These are phyloP conservation scores for Mycena galericulata DNA, from an alignment of 768 basidiomycete species.

Conservation along the genomic window DNA sequence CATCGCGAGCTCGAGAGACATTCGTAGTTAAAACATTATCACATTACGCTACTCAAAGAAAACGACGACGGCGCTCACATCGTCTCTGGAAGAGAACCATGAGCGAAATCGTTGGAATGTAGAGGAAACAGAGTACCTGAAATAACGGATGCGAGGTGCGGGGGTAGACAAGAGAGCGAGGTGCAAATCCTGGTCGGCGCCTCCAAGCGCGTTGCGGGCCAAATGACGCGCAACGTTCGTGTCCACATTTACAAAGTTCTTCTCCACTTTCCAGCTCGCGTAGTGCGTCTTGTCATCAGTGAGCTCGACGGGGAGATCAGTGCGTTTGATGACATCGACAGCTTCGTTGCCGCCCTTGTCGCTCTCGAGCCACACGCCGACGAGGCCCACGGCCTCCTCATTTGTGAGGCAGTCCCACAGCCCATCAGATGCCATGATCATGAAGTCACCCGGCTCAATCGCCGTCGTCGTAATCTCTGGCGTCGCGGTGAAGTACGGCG, in stretches of 20 bases:
- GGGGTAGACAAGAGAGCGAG: conserved; percentile 53
- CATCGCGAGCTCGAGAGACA: too few species aligned
- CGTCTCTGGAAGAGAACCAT: conserved; percentile 28
- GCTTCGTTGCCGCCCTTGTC: neutral
- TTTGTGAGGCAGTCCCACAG: conserved; percentile 67
- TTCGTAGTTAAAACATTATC: neutral
- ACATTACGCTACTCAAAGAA: conserved; percentile 19
- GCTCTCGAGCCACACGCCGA: conserved; percentile 52
- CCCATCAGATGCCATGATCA: conserved; percentile 67
- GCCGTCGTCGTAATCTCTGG: conserved; percentile 61
- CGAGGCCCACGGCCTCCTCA: conserved; percentile 66
- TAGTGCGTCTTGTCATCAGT: conserved; percentile 52
- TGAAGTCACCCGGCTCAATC: conserved; percentile 62
- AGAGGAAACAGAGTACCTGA: conserved; percentile 43
- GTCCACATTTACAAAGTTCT: conserved; percentile 55
- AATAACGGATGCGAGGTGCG: conserved; percentile 50
- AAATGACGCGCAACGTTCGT: conserved; percentile 64
- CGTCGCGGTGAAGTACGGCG: conserved; percentile 68
- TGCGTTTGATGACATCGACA: conserved; percentile 28
- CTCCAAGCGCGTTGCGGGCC: conserved; percentile 66
- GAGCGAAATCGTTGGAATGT: neutral
- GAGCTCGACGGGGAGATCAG: conserved; percentile 48
- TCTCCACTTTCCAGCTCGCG: conserved; percentile 49
- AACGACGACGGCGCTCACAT: conserved; percentile 23
- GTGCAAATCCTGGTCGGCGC: conserved; percentile 57